Conservation (phyloP, 1,284 basidiomycete genomes). For the Papiliotrema flavescens region DNA sequence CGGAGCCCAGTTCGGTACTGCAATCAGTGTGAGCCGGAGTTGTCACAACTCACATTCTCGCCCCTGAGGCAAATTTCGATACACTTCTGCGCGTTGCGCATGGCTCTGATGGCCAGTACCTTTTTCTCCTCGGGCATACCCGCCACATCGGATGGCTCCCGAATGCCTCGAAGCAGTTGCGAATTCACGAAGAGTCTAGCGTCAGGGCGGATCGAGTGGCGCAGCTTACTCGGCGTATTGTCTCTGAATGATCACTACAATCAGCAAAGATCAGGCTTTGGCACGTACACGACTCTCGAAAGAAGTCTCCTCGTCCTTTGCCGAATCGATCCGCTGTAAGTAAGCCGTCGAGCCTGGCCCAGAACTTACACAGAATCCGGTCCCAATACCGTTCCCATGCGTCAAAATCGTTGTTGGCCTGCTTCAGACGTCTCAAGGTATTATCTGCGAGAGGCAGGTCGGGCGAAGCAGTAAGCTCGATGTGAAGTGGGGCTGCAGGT, state of each 20-base stretch:
- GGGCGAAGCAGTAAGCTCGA: slow-evolving; percentile 45
- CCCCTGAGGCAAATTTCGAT: slow-evolving; percentile 46
- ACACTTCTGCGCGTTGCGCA: slow-evolving; percentile 48
- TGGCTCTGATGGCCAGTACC: slow-evolving; percentile 45
- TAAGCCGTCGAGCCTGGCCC: neutral
- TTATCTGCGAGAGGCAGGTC: slow-evolving; percentile 44
- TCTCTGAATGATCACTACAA: slow-evolving; percentile 36
- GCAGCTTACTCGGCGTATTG: slow-evolving; percentile 41
- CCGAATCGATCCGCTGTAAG: slow-evolving; percentile 36
- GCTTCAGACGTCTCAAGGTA: slow-evolving; percentile 44
- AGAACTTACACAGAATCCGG: slow-evolving; percentile 32
- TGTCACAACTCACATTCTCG: slow-evolving; percentile 28
- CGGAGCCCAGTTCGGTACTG: slow-evolving; percentile 84
- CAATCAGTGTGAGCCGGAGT: neutral
- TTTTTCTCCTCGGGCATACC: slow-evolving; percentile 47
- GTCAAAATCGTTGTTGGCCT: slow-evolving; percentile 49
- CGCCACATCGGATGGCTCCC: slow-evolving; percentile 44
- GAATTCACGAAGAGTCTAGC: slow-evolving; percentile 47
- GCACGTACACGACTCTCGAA: slow-evolving; percentile 39
- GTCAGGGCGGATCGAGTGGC: neutral
- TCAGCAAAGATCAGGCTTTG: slow-evolving; percentile 4
- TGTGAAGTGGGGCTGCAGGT: slow-evolving; percentile 40
- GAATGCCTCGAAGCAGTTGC: slow-evolving; percentile 45
- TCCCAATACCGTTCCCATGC: slow-evolving; percentile 51
- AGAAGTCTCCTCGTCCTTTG: slow-evolving; percentile 44